phyloP scores from a whole-genome alignment of 73 alveolate species.

The Uronychia binucleata region DNA sequence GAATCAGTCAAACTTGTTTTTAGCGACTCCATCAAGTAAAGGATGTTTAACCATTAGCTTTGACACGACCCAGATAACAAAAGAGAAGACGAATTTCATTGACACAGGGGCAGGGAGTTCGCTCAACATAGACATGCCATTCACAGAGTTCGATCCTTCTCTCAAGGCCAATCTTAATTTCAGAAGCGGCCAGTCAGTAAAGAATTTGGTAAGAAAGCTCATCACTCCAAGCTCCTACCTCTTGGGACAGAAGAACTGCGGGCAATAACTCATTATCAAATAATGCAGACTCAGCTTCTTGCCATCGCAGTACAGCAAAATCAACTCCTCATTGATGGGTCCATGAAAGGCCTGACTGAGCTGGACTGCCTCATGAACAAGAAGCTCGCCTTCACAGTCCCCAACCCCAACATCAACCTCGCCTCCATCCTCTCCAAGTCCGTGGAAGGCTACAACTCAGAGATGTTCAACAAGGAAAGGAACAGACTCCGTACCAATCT shows the following conservation, averaged over 20 bases:
- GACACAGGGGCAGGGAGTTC: conserved; percentile 43
- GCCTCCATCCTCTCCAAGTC: conserved; percentile 43
- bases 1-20: conserved; percentile 26
- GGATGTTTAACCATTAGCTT: conserved; percentile 1
- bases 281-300: conserved; percentile 47
- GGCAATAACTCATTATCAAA: conserved; percentile 57
- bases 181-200: conserved; percentile 21
- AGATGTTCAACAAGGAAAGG: conserved; percentile 52
- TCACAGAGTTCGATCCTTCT: conserved; percentile 57
- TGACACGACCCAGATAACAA: conserved; percentile 42
- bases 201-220: conserved; percentile 38
- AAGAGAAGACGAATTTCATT: conserved; percentile 38
- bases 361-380: conserved; percentile 45
- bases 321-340: conserved; percentile 52
- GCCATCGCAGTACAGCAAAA: conserved; percentile 43
- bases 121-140: conserved; percentile 24
- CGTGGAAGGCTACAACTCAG: conserved; percentile 64
- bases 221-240: background rate
- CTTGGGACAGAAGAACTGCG: conserved; percentile 64
- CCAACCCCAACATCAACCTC: conserved; percentile 49
- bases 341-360: conserved; percentile 33
- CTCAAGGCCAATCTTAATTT: conserved; percentile 47
- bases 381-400: conserved; percentile 45
- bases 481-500: conserved; percentile 18
- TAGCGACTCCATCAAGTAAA: conserved; percentile 35